A percentile compares a stretch with the other conserved stretches of the same genome.
Evolutionary conservation across 768 basidiomycete genomes (phyloP).

Genomic region (Collybia nuda): DNA sequence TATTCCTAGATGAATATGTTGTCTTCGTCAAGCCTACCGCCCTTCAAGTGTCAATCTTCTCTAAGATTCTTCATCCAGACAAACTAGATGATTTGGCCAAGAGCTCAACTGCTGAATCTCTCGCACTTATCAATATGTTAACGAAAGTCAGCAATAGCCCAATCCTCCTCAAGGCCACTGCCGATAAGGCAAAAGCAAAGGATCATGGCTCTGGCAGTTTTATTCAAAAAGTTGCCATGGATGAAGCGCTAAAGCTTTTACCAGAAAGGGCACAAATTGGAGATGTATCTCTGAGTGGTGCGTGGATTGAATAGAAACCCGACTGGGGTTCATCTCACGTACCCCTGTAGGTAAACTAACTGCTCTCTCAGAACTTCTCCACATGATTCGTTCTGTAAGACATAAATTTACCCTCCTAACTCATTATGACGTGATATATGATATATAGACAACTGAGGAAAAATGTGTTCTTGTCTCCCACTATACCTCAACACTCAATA

Average conservation of each 20-base stretch:
- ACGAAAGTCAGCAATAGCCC: slow-evolving; percentile 95
- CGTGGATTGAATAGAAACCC: slow-evolving; percentile 11
- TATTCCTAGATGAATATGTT: slow-evolving; percentile 85
- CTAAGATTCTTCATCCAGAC: slow-evolving; percentile 69
- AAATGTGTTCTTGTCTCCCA: slow-evolving; percentile 98
- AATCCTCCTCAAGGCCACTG: slow-evolving; percentile 77
- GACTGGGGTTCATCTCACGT: neutral
- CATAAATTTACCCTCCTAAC: neutral
- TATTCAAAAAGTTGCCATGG: slow-evolving; percentile 48
- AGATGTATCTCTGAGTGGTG: slow-evolving; percentile 82
- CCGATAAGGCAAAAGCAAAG: slow-evolving; percentile 55
- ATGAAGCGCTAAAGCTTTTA: slow-evolving; percentile 60
- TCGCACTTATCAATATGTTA: slow-evolving; percentile 76
- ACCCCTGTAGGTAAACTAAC: slow-evolving; percentile 64
- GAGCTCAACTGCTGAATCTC: slow-evolving; percentile 72
- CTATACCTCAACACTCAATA: slow-evolving; percentile 91
- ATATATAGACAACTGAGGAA: slow-evolving; percentile 70
- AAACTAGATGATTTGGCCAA: slow-evolving; percentile 68
- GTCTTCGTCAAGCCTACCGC: slow-evolving; percentile 89
- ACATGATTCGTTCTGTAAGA: slow-evolving; percentile 54
- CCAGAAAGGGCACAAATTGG: slow-evolving; percentile 61
- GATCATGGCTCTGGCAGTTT: slow-evolving; percentile 21
- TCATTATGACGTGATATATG: neutral
- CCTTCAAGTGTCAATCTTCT: slow-evolving; percentile 82
- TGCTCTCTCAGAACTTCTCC: slow-evolving; percentile 65